A percentile compares a stretch with the other conserved stretches of the same genome.
phyloP scores from a whole-genome alignment of 768 basidiomycete genomes.

The Fomitopsis serialis region DNA sequence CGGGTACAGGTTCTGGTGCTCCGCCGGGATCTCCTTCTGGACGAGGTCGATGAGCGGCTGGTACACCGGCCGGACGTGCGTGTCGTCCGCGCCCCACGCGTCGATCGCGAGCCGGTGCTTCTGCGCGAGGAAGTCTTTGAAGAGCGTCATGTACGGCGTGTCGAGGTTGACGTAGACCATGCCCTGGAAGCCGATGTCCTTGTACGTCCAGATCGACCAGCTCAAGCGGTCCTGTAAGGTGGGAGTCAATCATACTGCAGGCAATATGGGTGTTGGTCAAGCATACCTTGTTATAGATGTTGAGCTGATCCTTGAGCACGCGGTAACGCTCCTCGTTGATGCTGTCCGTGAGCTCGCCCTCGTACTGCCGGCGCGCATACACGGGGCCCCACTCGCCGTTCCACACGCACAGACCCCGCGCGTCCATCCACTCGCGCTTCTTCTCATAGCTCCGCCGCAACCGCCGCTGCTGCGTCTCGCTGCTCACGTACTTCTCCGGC shows the following conservation, averaged over 20 bases:
- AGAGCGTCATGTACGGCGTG: constrained; percentile 67
- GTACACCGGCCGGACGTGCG: constrained; percentile 52
- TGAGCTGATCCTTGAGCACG: constrained; percentile 71
- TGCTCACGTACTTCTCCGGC: constrained; percentile 49
- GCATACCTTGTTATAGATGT: constrained; percentile 61
- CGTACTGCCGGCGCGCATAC: constrained; percentile 53
- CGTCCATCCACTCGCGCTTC: constrained; percentile 77
- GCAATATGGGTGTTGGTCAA: no score
- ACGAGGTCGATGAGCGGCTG: constrained; percentile 63
- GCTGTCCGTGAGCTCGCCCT: constrained; percentile 52
- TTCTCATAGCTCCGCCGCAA: constrained; percentile 59
- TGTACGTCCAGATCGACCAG: constrained; percentile 89
- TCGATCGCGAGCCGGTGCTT: constrained; percentile 80
- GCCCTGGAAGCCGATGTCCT: constrained; percentile 80
- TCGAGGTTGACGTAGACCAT: constrained; percentile 69
- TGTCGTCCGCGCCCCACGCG: constrained; percentile 72
- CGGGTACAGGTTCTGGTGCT: constrained; percentile 55
- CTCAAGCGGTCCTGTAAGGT: constrained; percentile 43
- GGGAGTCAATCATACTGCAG: no score
- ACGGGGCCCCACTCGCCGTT: constrained; percentile 88
- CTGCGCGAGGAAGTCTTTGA: constrained; percentile 67
- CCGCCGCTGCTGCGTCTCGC: constrained; percentile 46
- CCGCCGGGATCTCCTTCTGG: constrained; percentile 43
- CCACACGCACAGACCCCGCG: constrained; percentile 62
- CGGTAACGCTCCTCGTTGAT: constrained; percentile 64